These are phyloP conservation scores for Acer negundo DNA, from an alignment of 345 rosid species.

Conservation along the genomic window DNA sequence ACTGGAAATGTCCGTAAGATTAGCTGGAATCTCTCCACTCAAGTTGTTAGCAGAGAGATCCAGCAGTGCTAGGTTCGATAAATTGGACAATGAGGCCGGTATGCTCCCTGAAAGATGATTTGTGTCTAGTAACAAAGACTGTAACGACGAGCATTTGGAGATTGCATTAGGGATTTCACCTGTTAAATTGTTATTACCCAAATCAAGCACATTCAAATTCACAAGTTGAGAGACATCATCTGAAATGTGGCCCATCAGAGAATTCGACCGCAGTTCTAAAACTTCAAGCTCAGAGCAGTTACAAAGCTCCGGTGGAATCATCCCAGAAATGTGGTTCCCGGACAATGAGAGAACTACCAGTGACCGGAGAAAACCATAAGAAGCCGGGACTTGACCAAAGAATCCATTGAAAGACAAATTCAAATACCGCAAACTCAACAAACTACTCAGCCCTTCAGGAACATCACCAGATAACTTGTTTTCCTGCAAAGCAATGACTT, in stretches of 20 bases:
- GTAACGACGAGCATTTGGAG: slow-evolving; percentile 48
- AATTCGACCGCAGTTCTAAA: slow-evolving; percentile 70
- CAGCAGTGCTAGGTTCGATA: slow-evolving; percentile 55
- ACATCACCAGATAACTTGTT: slow-evolving; percentile 69
- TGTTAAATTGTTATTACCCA: slow-evolving; percentile 68
- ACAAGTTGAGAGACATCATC: slow-evolving; percentile 63
- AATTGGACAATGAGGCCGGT: slow-evolving; percentile 56
- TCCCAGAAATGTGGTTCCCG: slow-evolving; percentile 62
- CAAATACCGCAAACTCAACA: slow-evolving; percentile 62
- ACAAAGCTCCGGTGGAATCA: slow-evolving; percentile 72
- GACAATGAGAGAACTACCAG: slow-evolving; percentile 73
- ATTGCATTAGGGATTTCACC: slow-evolving; percentile 67
- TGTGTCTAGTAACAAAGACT: slow-evolving; percentile 51
- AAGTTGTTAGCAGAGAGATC: slow-evolving; percentile 85
- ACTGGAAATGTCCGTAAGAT: slow-evolving; percentile 44
- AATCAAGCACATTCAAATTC: slow-evolving; percentile 57
- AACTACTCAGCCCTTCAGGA: slow-evolving; percentile 90
- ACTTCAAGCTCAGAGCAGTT: slow-evolving; percentile 84
- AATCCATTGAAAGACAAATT: slow-evolving; percentile 74
- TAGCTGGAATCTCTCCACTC: slow-evolving; percentile 68
- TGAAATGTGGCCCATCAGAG: slow-evolving; percentile 66
- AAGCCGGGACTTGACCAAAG: slow-evolving; percentile 64
- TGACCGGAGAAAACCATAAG: slow-evolving; percentile 74
- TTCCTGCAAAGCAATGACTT: slow-evolving; percentile 83
- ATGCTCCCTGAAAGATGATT: slow-evolving; percentile 76